Evolutionary conservation across 108 stramenopile species (phyloP).

Genomic region (Cyclostephanos tholiformis): DNA sequence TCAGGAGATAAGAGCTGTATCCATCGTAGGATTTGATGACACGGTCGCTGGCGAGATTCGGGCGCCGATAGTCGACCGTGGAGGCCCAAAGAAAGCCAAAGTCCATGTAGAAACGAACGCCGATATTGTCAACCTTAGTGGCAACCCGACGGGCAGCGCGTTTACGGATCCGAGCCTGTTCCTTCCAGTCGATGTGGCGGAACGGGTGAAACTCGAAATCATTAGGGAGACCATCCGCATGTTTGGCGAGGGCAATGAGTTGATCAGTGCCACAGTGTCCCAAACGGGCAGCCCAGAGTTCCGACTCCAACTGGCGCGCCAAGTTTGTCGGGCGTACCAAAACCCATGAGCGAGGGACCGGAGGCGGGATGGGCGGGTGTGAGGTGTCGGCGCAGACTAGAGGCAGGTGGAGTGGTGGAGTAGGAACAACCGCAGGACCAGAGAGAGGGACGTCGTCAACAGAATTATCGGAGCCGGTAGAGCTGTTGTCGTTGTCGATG

Average conservation of each 20-base stretch:
- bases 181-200: background rate
- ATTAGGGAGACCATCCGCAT: background rate
- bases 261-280: background rate
- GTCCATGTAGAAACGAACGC: background rate
- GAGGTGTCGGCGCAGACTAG: no score
- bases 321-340: no score
- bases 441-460: no score
- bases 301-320: background rate
- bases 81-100: background rate
- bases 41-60: background rate
- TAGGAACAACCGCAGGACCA: no score
- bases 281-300: constrained; percentile 1
- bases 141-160: background rate
- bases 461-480: no score
- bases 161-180: no score
- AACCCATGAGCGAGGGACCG: no score
- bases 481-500: no score
- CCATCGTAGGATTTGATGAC: no score
- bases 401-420: no score
- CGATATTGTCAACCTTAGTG: background rate
- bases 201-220: background rate
- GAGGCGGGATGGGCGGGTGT: no score
- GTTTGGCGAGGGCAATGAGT: background rate
- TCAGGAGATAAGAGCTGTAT: no score
- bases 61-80: constrained; percentile 2